Percentiles rank a stretch among this genome's conserved stretches.
Conservation (phyloP, 768 basidiomycete genomes). For the Lactarius indigo region DNA sequence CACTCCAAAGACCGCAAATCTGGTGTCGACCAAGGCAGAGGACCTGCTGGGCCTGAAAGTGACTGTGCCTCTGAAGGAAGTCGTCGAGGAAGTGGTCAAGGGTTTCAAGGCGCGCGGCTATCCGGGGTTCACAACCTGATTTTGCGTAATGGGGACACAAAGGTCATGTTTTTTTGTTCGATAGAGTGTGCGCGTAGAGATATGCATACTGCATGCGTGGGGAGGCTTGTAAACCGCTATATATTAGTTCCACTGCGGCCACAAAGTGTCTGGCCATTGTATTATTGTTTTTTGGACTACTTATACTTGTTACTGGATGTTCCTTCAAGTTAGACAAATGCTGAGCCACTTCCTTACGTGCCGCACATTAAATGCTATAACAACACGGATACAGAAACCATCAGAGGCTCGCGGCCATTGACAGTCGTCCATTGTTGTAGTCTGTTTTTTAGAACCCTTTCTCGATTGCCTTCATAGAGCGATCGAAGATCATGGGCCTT, state of each 20-base stretch:
- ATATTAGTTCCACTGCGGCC: not conserved
- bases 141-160: not conserved
- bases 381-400: not conserved
- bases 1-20: no score
- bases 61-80: constrained; percentile 1
- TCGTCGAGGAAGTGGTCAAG: constrained; percentile 7
- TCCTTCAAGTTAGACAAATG: not conserved
- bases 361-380: not conserved
- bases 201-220: not conserved
- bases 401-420: not conserved
- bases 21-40: constrained; percentile 6
- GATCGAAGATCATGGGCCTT: not conserved
- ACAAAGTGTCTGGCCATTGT: not conserved
- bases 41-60: constrained; percentile 8
- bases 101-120: constrained; percentile 18
- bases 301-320: not conserved
- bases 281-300: no score
- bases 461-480: not conserved
- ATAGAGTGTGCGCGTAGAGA: not conserved
- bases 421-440: not conserved
- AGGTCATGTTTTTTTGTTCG: not conserved
- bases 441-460: not conserved
- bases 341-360: not conserved
- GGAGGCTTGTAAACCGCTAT: not conserved
- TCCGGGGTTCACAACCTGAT: constrained; percentile 4